Evolutionary conservation across 768 basidiomycete genomes (phyloP).

Genomic region (Lactarius hengduanensis): DNA sequence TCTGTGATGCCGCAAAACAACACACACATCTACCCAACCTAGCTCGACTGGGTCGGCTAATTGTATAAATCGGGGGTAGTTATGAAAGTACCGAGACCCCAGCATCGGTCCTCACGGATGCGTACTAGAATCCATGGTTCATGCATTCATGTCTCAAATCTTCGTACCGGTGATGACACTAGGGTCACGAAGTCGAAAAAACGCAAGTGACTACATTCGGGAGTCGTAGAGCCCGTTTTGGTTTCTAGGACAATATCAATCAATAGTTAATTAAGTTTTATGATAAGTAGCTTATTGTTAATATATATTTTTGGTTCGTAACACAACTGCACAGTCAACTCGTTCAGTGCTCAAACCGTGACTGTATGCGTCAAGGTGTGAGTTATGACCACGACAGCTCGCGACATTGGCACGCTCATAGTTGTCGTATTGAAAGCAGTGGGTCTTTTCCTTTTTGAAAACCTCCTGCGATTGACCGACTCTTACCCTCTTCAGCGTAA

Average conservation of each 20-base stretch:
- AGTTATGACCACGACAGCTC: constrained; percentile 57
- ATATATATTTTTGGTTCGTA: neutral
- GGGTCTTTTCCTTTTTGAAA: constrained; percentile 35
- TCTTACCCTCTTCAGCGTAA: constrained; percentile 56
- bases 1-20: constrained; percentile 73
- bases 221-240: too few species aligned
- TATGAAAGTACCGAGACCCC: constrained; percentile 1
- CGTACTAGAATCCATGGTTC: constrained; percentile 63
- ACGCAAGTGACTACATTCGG: too few species aligned
- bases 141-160: constrained; percentile 69
- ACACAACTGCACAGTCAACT: neutral
- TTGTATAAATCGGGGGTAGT: constrained; percentile 37
- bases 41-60: constrained; percentile 48
- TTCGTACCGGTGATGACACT: constrained; percentile 67
- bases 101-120: constrained; percentile 70
- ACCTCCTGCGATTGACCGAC: neutral
- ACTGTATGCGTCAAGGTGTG: constrained; percentile 3
- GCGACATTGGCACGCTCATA: constrained; percentile 89
- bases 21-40: constrained; percentile 57
- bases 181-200: constrained; percentile 54
- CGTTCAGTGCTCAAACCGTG: neutral
- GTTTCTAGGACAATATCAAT: too few species aligned
- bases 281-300: neutral
- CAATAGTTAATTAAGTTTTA: neutral
- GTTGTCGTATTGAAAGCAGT: constrained; percentile 94